Conservation (phyloP, 352 stramenopile genomes). For the Phytophthora cactorum region DNA sequence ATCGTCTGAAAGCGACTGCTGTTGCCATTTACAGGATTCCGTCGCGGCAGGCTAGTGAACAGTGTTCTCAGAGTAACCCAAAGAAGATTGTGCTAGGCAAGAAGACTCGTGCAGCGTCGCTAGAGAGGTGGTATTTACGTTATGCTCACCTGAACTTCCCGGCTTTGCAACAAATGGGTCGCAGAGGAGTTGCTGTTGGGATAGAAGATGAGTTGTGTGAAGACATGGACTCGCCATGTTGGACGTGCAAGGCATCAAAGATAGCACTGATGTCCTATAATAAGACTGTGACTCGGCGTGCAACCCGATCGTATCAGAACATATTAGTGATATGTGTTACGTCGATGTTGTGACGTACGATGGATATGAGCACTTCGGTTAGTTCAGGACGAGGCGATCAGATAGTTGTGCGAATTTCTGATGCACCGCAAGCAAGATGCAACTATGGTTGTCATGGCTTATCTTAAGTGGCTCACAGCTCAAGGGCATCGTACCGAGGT, state of each 20-base stretch:
- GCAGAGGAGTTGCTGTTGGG: neutral
- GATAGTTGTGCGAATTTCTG: neutral
- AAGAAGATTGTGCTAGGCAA: neutral
- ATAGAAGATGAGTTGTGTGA: neutral
- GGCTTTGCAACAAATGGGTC: constrained; percentile 5
- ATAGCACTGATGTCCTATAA: neutral
- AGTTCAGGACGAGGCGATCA: neutral
- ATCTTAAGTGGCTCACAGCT: neutral
- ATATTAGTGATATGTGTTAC: neutral
- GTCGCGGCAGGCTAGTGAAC: neutral
- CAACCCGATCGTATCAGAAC: neutral
- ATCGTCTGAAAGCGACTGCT: constrained; percentile 5
- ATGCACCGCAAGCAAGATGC: constrained; percentile 1
- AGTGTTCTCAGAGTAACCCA: neutral
- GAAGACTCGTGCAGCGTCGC: neutral
- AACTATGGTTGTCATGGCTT: neutral
- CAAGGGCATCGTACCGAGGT: constrained; percentile 1
- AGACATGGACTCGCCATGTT: neutral
- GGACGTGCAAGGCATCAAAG: neutral
- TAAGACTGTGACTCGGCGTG: neutral
- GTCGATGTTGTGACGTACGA: neutral
- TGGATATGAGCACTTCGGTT: neutral
- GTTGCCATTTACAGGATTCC: neutral
- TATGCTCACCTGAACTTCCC: constrained; percentile 13
- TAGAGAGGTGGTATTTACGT: constrained; percentile 15